phyloP scores from a whole-genome alignment of 257 asterid genomes.

The Eucommia ulmoides region DNA sequence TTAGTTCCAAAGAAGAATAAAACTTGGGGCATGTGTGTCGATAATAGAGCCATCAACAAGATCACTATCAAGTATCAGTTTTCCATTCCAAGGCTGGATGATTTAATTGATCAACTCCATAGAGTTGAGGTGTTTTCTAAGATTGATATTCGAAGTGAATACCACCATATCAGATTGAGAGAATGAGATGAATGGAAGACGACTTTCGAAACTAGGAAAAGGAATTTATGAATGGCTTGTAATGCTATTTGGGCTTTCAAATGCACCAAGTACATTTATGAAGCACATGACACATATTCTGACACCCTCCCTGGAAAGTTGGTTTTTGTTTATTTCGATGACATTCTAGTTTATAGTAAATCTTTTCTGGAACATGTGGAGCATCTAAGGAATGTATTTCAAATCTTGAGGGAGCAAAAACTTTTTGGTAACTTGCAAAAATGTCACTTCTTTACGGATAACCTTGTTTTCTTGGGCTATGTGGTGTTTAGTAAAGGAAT shows the following conservation, averaged over 20 bases:
- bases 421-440: background rate
- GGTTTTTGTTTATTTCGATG: background rate
- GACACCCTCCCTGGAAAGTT: background rate
- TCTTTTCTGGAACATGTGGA: background rate
- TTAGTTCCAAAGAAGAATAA: background rate
- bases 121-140: background rate
- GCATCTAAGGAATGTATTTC: background rate
- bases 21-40: background rate
- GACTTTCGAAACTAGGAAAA: background rate
- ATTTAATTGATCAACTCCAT: background rate
- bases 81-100: slow-evolving; percentile 1
- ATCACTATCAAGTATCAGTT: slow-evolving; percentile 1
- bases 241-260: background rate
- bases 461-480: slow-evolving; percentile 1
- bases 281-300: background rate
- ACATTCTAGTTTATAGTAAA: slow-evolving; percentile 1
- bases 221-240: background rate
- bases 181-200: background rate
- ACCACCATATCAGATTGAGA: background rate
- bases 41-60: background rate
- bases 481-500: background rate
- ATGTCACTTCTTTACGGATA: background rate
- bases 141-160: background rate
- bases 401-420: background rate
- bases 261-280: background rate